Percentiles rank a stretch among this genome's conserved stretches.
phyloP scores from a whole-genome alignment of 768 basidiomycete genomes.

The Kwoniella mangroviensis region DNA sequence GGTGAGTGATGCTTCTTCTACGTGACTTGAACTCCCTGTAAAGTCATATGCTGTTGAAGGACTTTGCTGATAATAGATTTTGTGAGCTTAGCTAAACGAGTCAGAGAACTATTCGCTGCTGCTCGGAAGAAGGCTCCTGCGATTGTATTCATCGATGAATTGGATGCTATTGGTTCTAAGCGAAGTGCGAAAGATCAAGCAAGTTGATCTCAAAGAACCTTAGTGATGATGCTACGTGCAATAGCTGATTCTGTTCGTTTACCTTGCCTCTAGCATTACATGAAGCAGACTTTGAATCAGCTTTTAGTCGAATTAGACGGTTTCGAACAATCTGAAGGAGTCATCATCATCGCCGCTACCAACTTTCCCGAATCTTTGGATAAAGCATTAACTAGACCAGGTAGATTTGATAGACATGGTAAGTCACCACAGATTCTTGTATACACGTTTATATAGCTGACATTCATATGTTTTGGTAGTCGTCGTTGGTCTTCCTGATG shows the following conservation, averaged over 20 bases:
- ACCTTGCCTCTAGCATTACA: slow-evolving; percentile 60
- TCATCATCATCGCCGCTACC: slow-evolving; percentile 90
- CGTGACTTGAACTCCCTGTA: too few relatives aligned
- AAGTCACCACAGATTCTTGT: slow-evolving; percentile 7
- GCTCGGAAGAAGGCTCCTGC: slow-evolving; percentile 94
- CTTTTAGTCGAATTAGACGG: slow-evolving; percentile 97
- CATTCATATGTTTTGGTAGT: slow-evolving; percentile 58
- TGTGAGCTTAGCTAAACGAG: slow-evolving; percentile 91
- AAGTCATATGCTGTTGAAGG: too few relatives aligned
- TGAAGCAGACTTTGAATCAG: slow-evolving; percentile 78
- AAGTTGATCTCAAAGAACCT: slow-evolving; percentile 3
- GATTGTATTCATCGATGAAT: slow-evolving; percentile 97
- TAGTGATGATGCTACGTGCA: too few relatives aligned
- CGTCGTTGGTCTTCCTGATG: slow-evolving; percentile 90
- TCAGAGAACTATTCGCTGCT: slow-evolving; percentile 90
- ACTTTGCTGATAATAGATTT: too few relatives aligned
- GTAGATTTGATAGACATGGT: slow-evolving; percentile 86
- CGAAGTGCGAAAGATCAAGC: slow-evolving; percentile 59
- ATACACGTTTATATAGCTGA: not conserved
- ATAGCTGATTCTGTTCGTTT: slow-evolving; percentile 54
- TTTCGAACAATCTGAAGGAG: slow-evolving; percentile 84
- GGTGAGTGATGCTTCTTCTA: slow-evolving; percentile 31
- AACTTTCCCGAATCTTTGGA: slow-evolving; percentile 96
- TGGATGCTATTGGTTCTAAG: slow-evolving; percentile 91
- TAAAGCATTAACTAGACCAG: slow-evolving; percentile 92